phyloP scores from a whole-genome alignment of 495 filamentous ascomycete species.

The Tuber borchii region DNA sequence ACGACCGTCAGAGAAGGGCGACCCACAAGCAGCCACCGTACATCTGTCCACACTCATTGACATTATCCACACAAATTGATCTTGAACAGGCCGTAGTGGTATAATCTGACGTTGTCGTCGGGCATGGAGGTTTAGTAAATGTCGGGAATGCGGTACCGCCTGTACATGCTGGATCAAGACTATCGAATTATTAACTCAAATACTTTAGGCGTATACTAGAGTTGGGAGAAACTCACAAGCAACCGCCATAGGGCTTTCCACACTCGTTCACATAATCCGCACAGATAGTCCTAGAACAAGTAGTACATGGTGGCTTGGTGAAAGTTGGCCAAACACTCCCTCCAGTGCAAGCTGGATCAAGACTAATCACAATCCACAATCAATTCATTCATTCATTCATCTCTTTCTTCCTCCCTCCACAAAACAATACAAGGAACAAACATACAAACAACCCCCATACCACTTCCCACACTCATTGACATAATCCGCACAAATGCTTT shows the following conservation, averaged over 20 bases:
- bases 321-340: conserved; percentile 23
- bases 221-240: conserved; percentile 12
- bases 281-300: conserved; percentile 18
- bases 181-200: background rate
- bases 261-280: conserved; percentile 24
- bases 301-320: conserved; percentile 16
- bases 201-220: background rate
- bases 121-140: conserved; percentile 22
- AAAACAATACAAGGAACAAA: background rate
- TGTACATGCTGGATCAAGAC: conserved; percentile 24
- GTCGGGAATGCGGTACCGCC: conserved; percentile 23
- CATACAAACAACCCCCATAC: conserved; percentile 31
- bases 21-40: conserved; percentile 32
- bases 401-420: background rate
- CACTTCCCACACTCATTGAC: conserved; percentile 29
- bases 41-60: conserved; percentile 29
- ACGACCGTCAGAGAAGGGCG: background rate
- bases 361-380: conserved; percentile 7
- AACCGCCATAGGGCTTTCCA: conserved; percentile 25
- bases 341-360: conserved; percentile 23
- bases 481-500: conserved; percentile 21
- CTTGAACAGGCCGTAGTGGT: conserved; percentile 10
- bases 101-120: background rate
- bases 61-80: conserved; percentile 23
- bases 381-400: background rate